Conservation (phyloP, 2,329 filamentous ascomycete species). For the Colletotrichum plurivorum region DNA sequence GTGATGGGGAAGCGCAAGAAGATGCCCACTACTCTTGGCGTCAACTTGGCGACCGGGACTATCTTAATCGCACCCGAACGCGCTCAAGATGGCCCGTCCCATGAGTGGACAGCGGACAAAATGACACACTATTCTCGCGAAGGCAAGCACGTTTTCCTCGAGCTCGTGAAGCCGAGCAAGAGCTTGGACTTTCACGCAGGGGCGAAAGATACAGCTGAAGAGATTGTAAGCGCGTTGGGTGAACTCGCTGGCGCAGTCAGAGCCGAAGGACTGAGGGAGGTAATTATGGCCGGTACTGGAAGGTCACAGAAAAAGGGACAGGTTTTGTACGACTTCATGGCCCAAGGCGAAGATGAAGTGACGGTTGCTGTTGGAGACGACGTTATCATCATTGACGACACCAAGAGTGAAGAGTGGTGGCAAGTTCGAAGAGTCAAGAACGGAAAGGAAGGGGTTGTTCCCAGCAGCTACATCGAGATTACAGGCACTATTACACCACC, state of each 20-base stretch:
- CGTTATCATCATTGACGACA: conserved; percentile 89
- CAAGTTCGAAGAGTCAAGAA: conserved; percentile 92
- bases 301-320: conserved; percentile 83
- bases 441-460: conserved; percentile 94
- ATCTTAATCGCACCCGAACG: conserved; percentile 94
- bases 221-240: conserved; percentile 89
- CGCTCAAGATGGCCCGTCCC: conserved; percentile 83
- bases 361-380: conserved; percentile 92
- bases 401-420: conserved; percentile 98
- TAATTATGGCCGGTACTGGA: conserved; percentile 84
- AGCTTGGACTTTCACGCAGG: conserved; percentile 97
- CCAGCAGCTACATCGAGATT: conserved; percentile 95
- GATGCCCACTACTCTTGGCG: conserved; percentile 96
- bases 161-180: conserved; percentile 91
- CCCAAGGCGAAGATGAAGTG: conserved; percentile 96
- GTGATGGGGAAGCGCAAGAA: conserved; percentile 97
- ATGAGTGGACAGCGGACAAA: conserved; percentile 95
- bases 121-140: conserved; percentile 98
- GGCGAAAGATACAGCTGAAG: conserved; percentile 94
- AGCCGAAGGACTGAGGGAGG: conserved; percentile 87
- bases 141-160: conserved; percentile 97
- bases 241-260: conserved; percentile 89
- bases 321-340: conserved; percentile 95
- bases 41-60: conserved; percentile 88
- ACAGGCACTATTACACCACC: conserved; percentile 75